Percentiles rank a stretch among this genome's conserved stretches.
Evolutionary conservation across 2,329 filamentous ascomycete genomes (phyloP).

Genomic region (Pyricularia grisea): DNA sequence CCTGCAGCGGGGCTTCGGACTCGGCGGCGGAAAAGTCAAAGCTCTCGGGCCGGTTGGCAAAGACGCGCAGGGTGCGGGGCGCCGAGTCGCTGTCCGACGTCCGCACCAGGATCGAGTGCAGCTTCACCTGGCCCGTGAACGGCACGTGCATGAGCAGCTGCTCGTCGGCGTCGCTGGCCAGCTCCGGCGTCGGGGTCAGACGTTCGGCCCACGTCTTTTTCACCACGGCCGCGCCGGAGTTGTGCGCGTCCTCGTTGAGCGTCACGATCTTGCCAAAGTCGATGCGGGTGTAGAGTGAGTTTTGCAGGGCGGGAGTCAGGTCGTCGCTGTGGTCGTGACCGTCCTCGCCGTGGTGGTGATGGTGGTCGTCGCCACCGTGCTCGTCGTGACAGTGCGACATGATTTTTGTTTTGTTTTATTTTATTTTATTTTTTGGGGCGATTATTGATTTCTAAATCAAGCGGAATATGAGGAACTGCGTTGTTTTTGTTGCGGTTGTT

Average conservation of each 20-base stretch:
- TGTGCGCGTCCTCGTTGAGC: conserved; percentile 66
- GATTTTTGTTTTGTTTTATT: background rate
- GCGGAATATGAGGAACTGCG: no score
- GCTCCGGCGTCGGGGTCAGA: conserved; percentile 59
- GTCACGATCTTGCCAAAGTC: conserved; percentile 79
- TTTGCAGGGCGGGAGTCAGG: conserved; percentile 82
- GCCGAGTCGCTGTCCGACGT: conserved; percentile 62
- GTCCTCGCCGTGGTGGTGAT: conserved; percentile 39
- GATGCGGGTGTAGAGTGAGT: conserved; percentile 85
- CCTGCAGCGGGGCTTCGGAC: conserved; percentile 63
- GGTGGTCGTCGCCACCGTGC: conserved; percentile 13
- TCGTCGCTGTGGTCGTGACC: conserved; percentile 87
- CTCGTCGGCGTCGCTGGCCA: conserved; percentile 82
- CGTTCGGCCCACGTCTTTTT: conserved; percentile 90
- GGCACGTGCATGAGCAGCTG: conserved; percentile 89
- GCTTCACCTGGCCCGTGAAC: conserved; percentile 91
- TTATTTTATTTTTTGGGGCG: background rate
- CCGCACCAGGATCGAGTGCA: conserved; percentile 82
- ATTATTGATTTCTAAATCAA: no score
- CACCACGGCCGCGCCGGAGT: conserved; percentile 64
- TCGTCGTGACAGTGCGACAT: conserved; percentile 25
- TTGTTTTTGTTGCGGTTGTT: background rate
- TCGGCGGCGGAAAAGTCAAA: conserved; percentile 75
- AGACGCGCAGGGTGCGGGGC: conserved; percentile 77
- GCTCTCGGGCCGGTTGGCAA: conserved; percentile 73